Conservation (phyloP, 176 grass and related monocot genomes). For the Triticum turgidum region DNA sequence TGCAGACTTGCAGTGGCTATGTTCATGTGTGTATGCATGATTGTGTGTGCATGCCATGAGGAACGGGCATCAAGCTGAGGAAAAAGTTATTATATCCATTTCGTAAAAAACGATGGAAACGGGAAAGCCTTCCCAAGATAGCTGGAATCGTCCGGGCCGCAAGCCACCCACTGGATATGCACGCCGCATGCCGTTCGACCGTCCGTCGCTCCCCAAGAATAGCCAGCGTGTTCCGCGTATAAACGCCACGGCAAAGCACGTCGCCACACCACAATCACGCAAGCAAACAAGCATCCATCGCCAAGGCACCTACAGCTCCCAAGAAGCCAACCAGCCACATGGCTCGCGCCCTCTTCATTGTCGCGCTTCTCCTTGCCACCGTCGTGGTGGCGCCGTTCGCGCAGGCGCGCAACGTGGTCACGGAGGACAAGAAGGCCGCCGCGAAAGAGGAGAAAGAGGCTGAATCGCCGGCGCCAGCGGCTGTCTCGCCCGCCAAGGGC, state of each 20-base stretch:
- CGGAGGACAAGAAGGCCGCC: neutral
- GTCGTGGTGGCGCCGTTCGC: constrained; percentile 1
- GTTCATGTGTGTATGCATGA: too few species aligned
- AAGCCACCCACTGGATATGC: too few species aligned
- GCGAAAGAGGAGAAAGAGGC: neutral
- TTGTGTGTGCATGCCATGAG: too few species aligned
- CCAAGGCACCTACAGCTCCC: neutral
- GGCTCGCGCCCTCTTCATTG: constrained; percentile 6
- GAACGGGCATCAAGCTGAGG: too few species aligned
- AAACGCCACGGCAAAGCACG: neutral
- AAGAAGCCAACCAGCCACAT: neutral
- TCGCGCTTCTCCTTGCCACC: neutral
- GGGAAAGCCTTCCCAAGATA: too few species aligned
- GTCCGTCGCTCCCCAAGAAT: neutral
- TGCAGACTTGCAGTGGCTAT: too few species aligned
- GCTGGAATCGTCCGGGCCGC: too few species aligned
- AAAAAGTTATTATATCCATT: too few species aligned
- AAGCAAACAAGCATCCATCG: neutral
- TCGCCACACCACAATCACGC: neutral
- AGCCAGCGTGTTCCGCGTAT: neutral
- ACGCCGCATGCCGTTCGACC: too few species aligned
- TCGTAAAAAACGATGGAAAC: too few species aligned
- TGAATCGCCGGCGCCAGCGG: neutral
- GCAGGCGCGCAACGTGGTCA: neutral
- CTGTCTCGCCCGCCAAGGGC: too few species aligned